phyloP scores from a whole-genome alignment of 2,329 filamentous ascomycete genomes.

The Coniochaeta prunicola region DNA sequence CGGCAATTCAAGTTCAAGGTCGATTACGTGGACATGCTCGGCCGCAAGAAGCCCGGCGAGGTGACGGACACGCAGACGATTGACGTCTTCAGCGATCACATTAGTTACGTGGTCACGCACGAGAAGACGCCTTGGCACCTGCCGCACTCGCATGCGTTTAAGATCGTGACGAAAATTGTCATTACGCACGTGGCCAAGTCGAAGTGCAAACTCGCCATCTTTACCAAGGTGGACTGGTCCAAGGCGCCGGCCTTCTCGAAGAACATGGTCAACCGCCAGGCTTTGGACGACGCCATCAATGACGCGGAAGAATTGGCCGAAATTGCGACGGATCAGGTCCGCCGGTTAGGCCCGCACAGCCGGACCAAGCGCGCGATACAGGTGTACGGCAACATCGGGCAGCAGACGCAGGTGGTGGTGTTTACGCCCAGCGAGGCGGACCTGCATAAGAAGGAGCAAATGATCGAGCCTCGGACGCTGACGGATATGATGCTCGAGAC shows the following conservation, averaged over 20 bases:
- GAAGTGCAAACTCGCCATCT: slow-evolving; percentile 84
- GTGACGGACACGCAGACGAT: slow-evolving; percentile 82
- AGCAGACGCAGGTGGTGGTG: slow-evolving; percentile 56
- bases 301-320: slow-evolving; percentile 71
- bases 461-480: slow-evolving; percentile 57
- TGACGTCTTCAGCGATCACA: slow-evolving; percentile 72
- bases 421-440: slow-evolving; percentile 42
- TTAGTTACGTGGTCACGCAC: slow-evolving; percentile 58
- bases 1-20: slow-evolving; percentile 79
- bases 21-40: slow-evolving; percentile 57
- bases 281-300: slow-evolving; percentile 65
- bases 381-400: slow-evolving; percentile 70
- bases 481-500: slow-evolving; percentile 67
- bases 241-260: slow-evolving; percentile 56
- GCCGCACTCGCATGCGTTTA: slow-evolving; percentile 71
- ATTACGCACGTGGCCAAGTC: slow-evolving; percentile 91
- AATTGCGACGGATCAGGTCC: slow-evolving; percentile 69
- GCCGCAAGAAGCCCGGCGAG: slow-evolving; percentile 50
- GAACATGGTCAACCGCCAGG: slow-evolving; percentile 59
- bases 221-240: slow-evolving; percentile 81
- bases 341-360: slow-evolving; percentile 64
- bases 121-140: slow-evolving; percentile 71
- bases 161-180: slow-evolving; percentile 80
- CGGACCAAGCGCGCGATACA: slow-evolving; percentile 71
- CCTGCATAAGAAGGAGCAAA: slow-evolving; percentile 45